A percentile compares a stretch with the other conserved stretches of the same genome.
These are phyloP conservation scores for Chaetomium olivaceum DNA, from an alignment of 2,329 filamentous ascomycete genomes.

Conservation along the genomic window DNA sequence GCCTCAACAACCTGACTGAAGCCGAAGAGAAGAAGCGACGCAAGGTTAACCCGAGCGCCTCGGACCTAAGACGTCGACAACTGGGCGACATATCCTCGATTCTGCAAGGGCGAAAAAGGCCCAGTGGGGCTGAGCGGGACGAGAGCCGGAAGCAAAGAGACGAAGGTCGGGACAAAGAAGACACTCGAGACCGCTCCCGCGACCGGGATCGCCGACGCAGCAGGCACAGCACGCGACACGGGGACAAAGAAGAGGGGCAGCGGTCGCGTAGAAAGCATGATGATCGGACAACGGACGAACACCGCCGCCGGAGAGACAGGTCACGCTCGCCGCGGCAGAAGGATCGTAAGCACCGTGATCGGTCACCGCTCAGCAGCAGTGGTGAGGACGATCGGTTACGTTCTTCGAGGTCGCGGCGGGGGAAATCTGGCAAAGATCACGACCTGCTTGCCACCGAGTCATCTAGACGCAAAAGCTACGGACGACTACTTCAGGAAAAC, in stretches of 20 bases:
- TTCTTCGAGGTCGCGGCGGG: slow-evolving; percentile 24
- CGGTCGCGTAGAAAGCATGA: slow-evolving; percentile 15
- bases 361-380: slow-evolving; percentile 28
- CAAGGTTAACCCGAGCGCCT: slow-evolving; percentile 48
- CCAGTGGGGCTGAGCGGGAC: slow-evolving; percentile 18
- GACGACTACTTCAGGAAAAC: slow-evolving; percentile 25
- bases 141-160: background rate
- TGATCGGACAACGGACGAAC: slow-evolving; percentile 13
- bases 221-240: background rate
- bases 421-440: slow-evolving; percentile 18
- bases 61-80: slow-evolving; percentile 58
- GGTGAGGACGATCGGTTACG: slow-evolving; percentile 18
- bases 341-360: slow-evolving; percentile 25
- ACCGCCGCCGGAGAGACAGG: slow-evolving; percentile 17
- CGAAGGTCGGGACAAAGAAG: slow-evolving; percentile 8
- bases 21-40: slow-evolving; percentile 49
- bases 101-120: slow-evolving; percentile 48
- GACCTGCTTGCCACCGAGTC: slow-evolving; percentile 23
- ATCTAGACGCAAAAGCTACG: slow-evolving; percentile 21
- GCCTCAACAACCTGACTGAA: slow-evolving; percentile 63
- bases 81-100: slow-evolving; percentile 63
- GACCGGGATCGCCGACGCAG: slow-evolving; percentile 15
- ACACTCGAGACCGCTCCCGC: slow-evolving; percentile 4
- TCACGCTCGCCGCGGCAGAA: slow-evolving; percentile 26
- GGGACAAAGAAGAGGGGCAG: slow-evolving; percentile 13